Conservation (phyloP, 2,329 filamentous ascomycete genomes). For the Gremmenia infestans region DNA sequence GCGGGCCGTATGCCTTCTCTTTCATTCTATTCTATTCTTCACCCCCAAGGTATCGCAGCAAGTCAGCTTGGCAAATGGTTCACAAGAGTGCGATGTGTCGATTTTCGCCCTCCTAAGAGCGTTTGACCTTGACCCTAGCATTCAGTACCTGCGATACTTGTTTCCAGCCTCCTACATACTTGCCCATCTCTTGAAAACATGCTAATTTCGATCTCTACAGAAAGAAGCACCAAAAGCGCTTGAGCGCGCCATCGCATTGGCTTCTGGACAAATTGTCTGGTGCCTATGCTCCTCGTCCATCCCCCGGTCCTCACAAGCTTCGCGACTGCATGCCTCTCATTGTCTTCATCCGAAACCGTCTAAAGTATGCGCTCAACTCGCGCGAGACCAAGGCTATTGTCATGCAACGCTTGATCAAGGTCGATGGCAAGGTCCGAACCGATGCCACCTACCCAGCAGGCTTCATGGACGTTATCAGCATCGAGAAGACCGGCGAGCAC, state of each 20-base stretch:
- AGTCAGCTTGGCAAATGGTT: background rate
- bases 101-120: background rate
- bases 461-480: slow-evolving; percentile 99
- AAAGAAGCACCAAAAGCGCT: slow-evolving; percentile 99
- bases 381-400: slow-evolving; percentile 97
- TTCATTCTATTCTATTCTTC: background rate
- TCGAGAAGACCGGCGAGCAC: slow-evolving; percentile 99
- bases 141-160: background rate
- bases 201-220: slow-evolving; percentile 40
- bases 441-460: slow-evolving; percentile 95
- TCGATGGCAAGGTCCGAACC: slow-evolving; percentile 99
- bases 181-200: background rate
- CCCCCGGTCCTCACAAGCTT: slow-evolving; percentile 95
- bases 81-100: background rate
- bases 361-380: slow-evolving; percentile 99
- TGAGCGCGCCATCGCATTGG: slow-evolving; percentile 99
- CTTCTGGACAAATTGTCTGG: slow-evolving; percentile 99
- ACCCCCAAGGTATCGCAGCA: background rate
- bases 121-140: background rate
- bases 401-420: slow-evolving; percentile 99
- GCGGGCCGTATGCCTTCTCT: slow-evolving; percentile 36
- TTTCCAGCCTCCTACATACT: background rate
- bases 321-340: slow-evolving; percentile 98
- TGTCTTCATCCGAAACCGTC: slow-evolving; percentile 93
- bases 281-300: slow-evolving; percentile 68